phyloP scores from a whole-genome alignment of 2,329 filamentous ascomycete genomes.

The Diaporthe humulicola region DNA sequence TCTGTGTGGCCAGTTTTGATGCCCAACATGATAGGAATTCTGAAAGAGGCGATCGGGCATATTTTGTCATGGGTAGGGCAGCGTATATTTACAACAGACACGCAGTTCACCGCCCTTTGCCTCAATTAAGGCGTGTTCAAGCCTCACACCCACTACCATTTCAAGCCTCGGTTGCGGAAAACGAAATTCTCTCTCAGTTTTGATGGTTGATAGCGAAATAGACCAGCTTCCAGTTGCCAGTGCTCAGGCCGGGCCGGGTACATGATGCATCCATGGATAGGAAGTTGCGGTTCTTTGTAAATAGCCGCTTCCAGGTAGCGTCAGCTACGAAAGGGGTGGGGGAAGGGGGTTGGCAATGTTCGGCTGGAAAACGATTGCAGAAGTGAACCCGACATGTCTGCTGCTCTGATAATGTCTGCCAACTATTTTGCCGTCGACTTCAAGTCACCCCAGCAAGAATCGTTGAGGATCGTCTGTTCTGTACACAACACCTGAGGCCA shows the following conservation, averaged over 20 bases:
- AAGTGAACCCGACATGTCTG: neutral
- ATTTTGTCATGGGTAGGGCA: neutral
- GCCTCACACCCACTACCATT: neutral
- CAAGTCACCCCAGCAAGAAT: neutral
- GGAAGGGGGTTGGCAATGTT: neutral
- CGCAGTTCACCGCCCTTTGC: neutral
- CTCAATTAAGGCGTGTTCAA: too few species aligned
- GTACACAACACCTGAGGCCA: neutral
- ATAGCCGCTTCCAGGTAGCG: neutral
- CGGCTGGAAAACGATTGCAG: neutral
- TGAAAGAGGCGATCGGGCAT: too few species aligned
- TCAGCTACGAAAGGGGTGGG: neutral
- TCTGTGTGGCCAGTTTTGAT: neutral
- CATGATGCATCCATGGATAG: neutral
- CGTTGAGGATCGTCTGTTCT: neutral
- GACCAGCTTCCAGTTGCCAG: too few species aligned
- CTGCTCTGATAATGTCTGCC: neutral
- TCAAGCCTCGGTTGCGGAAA: neutral
- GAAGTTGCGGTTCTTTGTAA: neutral
- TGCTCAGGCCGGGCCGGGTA: too few species aligned
- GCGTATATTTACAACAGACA: neutral
- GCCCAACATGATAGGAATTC: neutral
- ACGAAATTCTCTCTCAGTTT: too few species aligned
- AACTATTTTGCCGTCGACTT: too few species aligned
- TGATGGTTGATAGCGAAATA: neutral